Evolutionary conservation across 2,329 filamentous ascomycete species (phyloP), one percentile per base, ranked within the genome.

Genomic region (Monilinia polystroma): DNA sequence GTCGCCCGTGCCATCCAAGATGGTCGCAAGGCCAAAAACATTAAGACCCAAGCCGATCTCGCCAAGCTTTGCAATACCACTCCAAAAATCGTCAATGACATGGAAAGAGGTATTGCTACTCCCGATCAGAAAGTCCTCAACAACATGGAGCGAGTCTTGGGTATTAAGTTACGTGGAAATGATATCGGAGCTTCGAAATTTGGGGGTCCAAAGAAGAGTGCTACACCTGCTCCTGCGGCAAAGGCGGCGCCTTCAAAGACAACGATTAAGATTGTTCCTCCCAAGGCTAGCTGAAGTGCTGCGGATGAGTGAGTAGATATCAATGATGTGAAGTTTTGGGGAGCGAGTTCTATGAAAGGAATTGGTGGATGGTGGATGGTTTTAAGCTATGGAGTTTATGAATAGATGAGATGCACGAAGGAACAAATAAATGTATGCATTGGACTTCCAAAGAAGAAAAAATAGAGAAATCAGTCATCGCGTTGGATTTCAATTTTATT

Each of bases 21-120:
- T 76, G 87, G 90, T 66, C 91, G 95, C 71, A 88, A 87, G 77
- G 87, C 90, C 77, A 89, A 92, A 78, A 90, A 90, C 80, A 93
- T 93, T 80, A 95, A 96, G 83, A 96, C 93, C 67, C 95, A 98
- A 81, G 96, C 96, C 80, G 85, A 89, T 72, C 82, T 89, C 20
- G 94, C 93, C 69, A 92, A 90, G 72, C 92, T 92, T 81, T 93
- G 91, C 84, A 96, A 96, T 84, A 93, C 90, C 69, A 94, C 91
- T 53, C 87, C 89, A 63, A 85, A 87, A 71, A 83, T 95, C 72
- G 85, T 98, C 70, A 90, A 90, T 76, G 89, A 93, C 74, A 93
- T 96, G 76, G 94, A 98, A 87, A 85, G 89, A 72, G 93, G 90
- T 73, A 85, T 82, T 73, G 93, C 88, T 67, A 75, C 85, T 56